A percentile compares a stretch with the other conserved stretches of the same genome.
Evolutionary conservation across 306 rosid species (phyloP).

Genomic region (Arachis hypogaea): DNA sequence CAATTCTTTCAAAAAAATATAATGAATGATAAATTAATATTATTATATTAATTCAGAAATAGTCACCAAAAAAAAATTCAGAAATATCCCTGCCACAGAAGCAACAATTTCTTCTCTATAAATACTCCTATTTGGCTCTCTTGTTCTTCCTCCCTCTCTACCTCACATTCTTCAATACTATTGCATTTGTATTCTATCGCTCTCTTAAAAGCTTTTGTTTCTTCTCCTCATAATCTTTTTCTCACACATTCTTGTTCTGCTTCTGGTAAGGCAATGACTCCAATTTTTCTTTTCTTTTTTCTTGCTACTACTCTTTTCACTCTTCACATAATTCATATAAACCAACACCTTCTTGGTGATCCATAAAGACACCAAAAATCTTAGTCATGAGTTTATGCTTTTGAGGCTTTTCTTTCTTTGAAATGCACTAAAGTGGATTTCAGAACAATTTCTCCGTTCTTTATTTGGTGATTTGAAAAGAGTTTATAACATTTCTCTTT

Average conservation of each 20-base stretch:
- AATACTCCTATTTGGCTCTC: slow-evolving; percentile 44
- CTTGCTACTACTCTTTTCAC: slow-evolving; percentile 15
- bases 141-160: slow-evolving; percentile 63
- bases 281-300: slow-evolving; percentile 35
- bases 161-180: slow-evolving; percentile 37
- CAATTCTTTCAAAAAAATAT: no score
- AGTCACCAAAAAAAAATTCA: no score
- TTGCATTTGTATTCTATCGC: slow-evolving; percentile 21
- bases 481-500: background rate
- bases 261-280: slow-evolving; percentile 48
- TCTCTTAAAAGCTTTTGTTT: slow-evolving; percentile 23
- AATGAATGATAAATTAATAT: no score
- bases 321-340: slow-evolving; percentile 19
- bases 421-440: background rate
- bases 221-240: slow-evolving; percentile 35
- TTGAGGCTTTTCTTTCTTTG: background rate
- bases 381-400: background rate
- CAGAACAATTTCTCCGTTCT: slow-evolving; percentile 20
- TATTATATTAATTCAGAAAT: no score
- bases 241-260: slow-evolving; percentile 19
- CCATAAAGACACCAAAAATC: background rate
- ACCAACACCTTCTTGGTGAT: slow-evolving; percentile 1
- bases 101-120: slow-evolving; percentile 52
- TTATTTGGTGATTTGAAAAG: slow-evolving; percentile 2
- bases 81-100: slow-evolving; percentile 9